Evolutionary conservation across 106 monocot species (phyloP).

Genomic region (Dactylorhiza incarnata): DNA sequence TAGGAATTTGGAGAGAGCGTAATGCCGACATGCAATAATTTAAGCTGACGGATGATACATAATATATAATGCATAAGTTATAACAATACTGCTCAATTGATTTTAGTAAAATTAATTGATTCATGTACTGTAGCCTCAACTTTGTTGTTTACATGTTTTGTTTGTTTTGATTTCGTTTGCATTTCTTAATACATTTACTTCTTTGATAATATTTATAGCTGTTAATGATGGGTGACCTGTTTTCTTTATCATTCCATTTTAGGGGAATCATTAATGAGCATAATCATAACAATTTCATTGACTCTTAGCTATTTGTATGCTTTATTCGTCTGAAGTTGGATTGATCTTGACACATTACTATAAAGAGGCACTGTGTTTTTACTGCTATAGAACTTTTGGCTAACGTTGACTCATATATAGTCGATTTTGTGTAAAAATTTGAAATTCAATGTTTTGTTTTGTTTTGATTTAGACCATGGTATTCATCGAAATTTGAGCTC

Average conservation of each 20-base stretch:
- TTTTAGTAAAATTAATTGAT: too few species aligned
- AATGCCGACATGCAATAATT: too few species aligned
- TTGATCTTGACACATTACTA: background rate
- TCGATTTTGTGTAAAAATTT: background rate
- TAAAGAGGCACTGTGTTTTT: background rate
- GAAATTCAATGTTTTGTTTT: background rate
- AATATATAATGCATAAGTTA: too few species aligned
- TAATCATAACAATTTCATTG: background rate
- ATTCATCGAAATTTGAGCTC: background rate
- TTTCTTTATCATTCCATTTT: background rate
- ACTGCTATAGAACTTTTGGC: background rate
- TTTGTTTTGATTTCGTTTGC: background rate
- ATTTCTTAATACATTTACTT: background rate
- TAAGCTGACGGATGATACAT: too few species aligned
- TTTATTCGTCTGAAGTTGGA: background rate
- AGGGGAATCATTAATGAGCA: background rate
- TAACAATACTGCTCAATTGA: too few species aligned
- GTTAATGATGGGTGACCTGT: background rate
- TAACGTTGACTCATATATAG: background rate
- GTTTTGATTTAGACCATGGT: background rate
- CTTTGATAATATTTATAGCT: background rate
- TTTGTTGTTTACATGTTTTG: too few species aligned
- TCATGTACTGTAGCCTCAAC: too few species aligned
- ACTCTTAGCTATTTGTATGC: background rate
- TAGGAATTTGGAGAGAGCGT: too few species aligned